Percentiles rank a stretch among this genome's conserved stretches.
These are phyloP conservation scores for Calonectria leucothoes DNA, from an alignment of 2,329 filamentous ascomycete species.

Conservation along the genomic window DNA sequence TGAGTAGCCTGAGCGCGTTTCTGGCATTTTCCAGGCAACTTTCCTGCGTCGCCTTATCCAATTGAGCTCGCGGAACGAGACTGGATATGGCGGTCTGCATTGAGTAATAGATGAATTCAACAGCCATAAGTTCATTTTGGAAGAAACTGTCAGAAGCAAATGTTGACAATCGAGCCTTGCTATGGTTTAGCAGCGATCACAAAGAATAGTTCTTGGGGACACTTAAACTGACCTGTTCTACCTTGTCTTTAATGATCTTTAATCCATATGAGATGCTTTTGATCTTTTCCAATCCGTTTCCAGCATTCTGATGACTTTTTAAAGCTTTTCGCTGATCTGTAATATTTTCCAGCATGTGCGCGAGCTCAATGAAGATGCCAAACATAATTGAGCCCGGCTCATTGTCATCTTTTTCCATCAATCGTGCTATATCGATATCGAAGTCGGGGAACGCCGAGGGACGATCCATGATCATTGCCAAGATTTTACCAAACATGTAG, in stretches of 20 bases:
- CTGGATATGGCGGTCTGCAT: background rate
- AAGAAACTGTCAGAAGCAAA: background rate
- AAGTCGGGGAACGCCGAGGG: background rate
- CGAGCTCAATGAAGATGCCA: background rate
- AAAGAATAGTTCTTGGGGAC: background rate
- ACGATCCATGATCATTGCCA: background rate
- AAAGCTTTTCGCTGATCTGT: background rate
- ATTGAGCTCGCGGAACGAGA: background rate
- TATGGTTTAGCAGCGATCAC: background rate
- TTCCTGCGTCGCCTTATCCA: background rate
- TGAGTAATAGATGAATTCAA: background rate
- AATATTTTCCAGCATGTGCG: background rate
- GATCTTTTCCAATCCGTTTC: background rate
- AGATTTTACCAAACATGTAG: background rate
- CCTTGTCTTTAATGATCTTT: background rate
- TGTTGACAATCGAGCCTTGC: background rate
- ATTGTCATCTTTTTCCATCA: background rate
- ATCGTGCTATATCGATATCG: background rate
- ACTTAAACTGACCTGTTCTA: background rate
- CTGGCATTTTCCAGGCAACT: background rate
- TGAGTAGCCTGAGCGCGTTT: background rate
- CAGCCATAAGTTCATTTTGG: background rate
- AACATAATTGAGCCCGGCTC: background rate
- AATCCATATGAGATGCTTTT: background rate
- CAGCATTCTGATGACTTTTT: background rate